Conservation (phyloP, 2,329 filamentous ascomycete species). For the Curvularia sp. region DNA sequence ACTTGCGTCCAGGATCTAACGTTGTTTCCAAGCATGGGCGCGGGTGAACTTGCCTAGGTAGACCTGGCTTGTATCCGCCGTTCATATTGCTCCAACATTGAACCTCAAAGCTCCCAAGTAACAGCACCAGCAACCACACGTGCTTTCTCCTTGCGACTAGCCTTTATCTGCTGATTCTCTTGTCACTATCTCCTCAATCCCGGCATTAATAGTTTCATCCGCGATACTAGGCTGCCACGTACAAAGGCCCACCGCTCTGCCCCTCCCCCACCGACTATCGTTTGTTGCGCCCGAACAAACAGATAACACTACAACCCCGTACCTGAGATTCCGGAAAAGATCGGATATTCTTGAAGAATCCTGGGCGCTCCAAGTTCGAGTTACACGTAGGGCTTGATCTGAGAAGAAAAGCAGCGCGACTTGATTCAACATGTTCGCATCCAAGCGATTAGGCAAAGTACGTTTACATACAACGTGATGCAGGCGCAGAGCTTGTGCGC, state of each 20-base stretch:
- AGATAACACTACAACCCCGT: neutral
- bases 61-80: conserved; percentile 1
- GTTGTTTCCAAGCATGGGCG: neutral
- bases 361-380: neutral
- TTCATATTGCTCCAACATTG: conserved; percentile 8
- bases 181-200: neutral
- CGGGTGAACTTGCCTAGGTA: neutral
- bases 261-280: conserved; percentile 10
- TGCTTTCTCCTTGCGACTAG: neutral
- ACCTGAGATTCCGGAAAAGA: neutral
- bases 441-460: conserved; percentile 60
- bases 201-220: neutral
- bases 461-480: conserved; percentile 2
- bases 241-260: conserved; percentile 12
- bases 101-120: conserved; percentile 9
- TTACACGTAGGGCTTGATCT: neutral
- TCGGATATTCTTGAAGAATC: neutral
- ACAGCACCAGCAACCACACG: neutral
- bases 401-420: neutral
- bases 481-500: neutral
- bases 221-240: conserved; percentile 3
- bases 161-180: neutral
- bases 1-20: neutral
- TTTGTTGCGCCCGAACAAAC: neutral
- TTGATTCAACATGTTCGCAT: conserved; percentile 56